A percentile compares a stretch with the other conserved stretches of the same genome.
Conservation (phyloP, 1,284 basidiomycete genomes). For the Rhodotorula mucilaginosa region DNA sequence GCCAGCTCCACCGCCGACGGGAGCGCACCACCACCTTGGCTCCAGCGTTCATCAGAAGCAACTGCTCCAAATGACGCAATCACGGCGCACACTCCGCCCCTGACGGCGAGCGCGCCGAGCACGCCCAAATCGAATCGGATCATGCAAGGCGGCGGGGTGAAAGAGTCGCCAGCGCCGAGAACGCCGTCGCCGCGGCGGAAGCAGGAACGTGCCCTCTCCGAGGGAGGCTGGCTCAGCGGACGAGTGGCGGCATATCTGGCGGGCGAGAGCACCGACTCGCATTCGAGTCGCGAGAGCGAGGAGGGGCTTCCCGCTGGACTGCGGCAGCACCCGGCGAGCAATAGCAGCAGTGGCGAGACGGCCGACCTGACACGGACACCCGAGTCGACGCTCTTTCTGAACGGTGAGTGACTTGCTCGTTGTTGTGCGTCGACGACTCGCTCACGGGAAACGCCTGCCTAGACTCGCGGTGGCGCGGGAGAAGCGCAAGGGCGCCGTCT, state of each 20-base stretch:
- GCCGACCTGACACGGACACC: not conserved
- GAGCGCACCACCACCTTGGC: not conserved
- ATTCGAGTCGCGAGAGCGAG: not conserved
- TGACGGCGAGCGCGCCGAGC: not conserved
- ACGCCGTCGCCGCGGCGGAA: not conserved
- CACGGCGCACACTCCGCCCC: constrained; percentile 6
- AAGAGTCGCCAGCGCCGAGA: not conserved
- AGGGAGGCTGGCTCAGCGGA: constrained; percentile 13
- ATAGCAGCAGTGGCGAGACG: not conserved
- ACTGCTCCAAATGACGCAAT: not conserved
- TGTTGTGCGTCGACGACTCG: fast-evolving
- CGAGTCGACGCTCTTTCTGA: not conserved
- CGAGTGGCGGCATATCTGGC: not conserved
- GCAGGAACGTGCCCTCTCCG: not conserved
- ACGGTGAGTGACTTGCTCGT: not conserved
- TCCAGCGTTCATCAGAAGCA: not conserved
- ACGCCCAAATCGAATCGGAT: not conserved
- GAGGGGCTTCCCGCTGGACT: not conserved
- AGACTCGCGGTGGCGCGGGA: constrained; percentile 11
- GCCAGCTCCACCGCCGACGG: not conserved
- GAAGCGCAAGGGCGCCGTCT: not conserved
- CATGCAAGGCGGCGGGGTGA: not conserved
- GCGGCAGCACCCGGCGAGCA: not conserved
- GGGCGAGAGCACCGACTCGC: not conserved
- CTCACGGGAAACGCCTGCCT: not conserved